Evolutionary conservation across 345 rosid genomes (phyloP).

Genomic region (Citrus hindsii): DNA sequence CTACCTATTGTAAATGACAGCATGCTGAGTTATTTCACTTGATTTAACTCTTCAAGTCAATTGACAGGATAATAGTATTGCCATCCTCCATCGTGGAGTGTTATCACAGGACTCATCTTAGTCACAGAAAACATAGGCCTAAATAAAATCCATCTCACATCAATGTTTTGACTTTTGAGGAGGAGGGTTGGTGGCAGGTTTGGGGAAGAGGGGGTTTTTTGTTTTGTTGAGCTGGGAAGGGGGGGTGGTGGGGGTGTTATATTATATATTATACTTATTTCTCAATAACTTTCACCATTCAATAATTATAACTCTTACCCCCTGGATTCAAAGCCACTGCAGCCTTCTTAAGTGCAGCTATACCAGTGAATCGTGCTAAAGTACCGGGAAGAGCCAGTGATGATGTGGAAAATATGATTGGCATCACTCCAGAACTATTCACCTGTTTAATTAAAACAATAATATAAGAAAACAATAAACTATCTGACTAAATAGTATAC

Average conservation of each 20-base stretch:
- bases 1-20: not conserved
- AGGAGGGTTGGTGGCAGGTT: not conserved
- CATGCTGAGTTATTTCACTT: not conserved
- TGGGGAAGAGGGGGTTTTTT: too few species aligned
- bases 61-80: not conserved
- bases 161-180: not conserved
- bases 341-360: conserved; percentile 73
- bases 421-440: conserved; percentile 97
- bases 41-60: not conserved
- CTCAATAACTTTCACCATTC: conserved; percentile 12
- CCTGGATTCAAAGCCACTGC: conserved; percentile 89
- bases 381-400: conserved; percentile 95
- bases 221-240: too few species aligned
- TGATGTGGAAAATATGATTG: conserved; percentile 95
- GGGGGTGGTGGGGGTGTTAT: too few species aligned
- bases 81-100: not conserved
- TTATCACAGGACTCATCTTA: not conserved
- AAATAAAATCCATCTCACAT: not conserved
- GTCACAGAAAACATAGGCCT: not conserved
- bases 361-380: conserved; percentile 84
- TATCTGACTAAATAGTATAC: not conserved
- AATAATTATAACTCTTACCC: conserved; percentile 41
- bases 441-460: conserved; percentile 41
- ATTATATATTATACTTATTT: not conserved
- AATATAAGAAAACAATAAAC: not conserved